Base-by-base conservation (phyloP, 345 rosid genomes). In the Lepidium didymum region DNA sequence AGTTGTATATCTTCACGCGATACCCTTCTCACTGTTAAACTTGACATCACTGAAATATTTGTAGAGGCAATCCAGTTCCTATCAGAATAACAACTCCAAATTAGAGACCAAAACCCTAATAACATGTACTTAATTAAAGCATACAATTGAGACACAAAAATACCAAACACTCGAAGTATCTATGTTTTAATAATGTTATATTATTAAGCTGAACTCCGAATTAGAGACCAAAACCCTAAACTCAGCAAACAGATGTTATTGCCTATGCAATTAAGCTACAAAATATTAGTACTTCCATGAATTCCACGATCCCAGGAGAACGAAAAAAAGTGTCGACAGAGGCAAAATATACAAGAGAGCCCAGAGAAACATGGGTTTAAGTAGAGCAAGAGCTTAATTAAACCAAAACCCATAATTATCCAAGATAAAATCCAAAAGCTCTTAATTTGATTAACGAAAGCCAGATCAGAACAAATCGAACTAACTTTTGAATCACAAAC, bases 1-100 rank as follows among this genome's bases (percentile, higher is more conserved):
- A 80, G 74, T 72, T 91, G 96, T 35, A 68, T 68, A 46, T 68
- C 73, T 68, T 57, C 65, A 57, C 31, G 49, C 0, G 73, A 46
- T 15, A 68, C 56, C 4, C 64, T 68, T 68, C 56, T 56, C 56
- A 45, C 64, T 6, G 63, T 10, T 34, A 67, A 11, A 45, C 47
- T 56, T 15, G 73, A 56, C 64, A 68, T 68, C 1, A 19, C 38
- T 57, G n/a, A 25, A 6, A 7, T 13, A 3, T 18, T 12, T 8
- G 40, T 38, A 65, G 3, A 55, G 19, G 10, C 13, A 21, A 67
- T 54, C 35, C 3, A 1, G 23, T 44, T 45, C 55, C 63, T 44
- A 7, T 29, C 33, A 29, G 7, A 29, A 29, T 4, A 29, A 29
- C 33, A 29, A 29, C 33, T 29, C 33, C 27, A 3, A 23, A 23